Percentiles rank a stretch among this genome's conserved stretches.
Evolutionary conservation across 176 grass and related monocot genomes (phyloP).

Genomic region (Rhynchospora breviuscula): DNA sequence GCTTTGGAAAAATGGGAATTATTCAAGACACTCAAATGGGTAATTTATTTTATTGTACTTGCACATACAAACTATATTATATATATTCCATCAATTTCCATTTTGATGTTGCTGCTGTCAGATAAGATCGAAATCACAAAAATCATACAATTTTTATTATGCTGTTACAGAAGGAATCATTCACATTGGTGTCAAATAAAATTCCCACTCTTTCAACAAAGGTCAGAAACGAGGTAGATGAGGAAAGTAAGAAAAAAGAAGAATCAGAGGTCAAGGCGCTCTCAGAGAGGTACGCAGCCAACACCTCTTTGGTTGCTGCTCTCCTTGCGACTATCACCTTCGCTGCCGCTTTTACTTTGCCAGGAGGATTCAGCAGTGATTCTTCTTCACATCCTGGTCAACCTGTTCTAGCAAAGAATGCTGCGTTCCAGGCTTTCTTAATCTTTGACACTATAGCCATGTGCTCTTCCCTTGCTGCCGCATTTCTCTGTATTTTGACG

Average conservation of each 20-base stretch:
- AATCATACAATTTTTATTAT: neutral
- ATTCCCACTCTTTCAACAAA: neutral
- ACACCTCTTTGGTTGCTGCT: constrained; percentile 4
- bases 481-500: neutral
- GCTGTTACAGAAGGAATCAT: neutral
- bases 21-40: neutral
- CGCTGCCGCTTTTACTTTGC: neutral
- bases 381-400: neutral
- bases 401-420: neutral
- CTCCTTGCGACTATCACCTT: constrained; percentile 11
- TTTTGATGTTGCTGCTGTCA: too few species aligned
- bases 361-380: neutral
- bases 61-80: too few species aligned
- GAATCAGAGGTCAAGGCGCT: neutral
- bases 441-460: too few species aligned
- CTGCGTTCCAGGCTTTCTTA: neutral
- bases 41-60: neutral
- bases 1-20: neutral
- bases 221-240: neutral
- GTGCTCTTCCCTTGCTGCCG: neutral
- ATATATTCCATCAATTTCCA: too few species aligned
- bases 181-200: neutral
- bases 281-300: neutral
- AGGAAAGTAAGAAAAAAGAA: neutral
- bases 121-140: neutral